phyloP scores from a whole-genome alignment of 83 land plant genomes.

The Thuja plicata region DNA sequence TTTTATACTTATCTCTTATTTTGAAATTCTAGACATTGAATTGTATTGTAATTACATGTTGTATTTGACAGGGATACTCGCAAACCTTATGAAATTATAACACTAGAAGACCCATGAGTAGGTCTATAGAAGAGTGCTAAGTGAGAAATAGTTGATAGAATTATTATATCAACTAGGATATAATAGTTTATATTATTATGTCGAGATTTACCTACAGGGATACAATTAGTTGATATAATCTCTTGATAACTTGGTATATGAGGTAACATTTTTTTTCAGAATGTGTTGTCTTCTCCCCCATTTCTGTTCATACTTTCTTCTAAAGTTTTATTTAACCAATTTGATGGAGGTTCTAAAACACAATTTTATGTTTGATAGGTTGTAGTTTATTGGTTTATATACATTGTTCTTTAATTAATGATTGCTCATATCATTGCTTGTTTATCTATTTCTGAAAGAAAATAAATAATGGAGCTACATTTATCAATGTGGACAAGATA shows the following conservation, averaged over 20 bases:
- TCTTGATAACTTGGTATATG: constrained; percentile 70
- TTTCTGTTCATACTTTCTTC: not conserved
- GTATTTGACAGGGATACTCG: not conserved
- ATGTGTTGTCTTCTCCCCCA: not conserved
- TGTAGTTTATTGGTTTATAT: not conserved
- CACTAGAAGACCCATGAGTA: constrained; percentile 51
- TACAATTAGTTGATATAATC: too few relatives aligned
- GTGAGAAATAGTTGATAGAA: too few relatives aligned
- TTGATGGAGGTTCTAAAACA: not conserved
- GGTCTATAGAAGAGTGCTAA: too few relatives aligned
- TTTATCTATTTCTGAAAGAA: constrained; percentile 16
- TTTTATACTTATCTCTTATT: not conserved
- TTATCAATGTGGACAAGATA: constrained; percentile 72
- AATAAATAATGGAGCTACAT: constrained; percentile 89
- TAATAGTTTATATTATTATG: too few relatives aligned
- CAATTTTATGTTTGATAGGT: not conserved
- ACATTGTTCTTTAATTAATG: not conserved
- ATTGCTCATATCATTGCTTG: not conserved
- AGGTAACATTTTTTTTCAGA: constrained; percentile 29
- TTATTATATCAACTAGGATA: too few relatives aligned
- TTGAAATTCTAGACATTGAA: not conserved
- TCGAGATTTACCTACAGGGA: too few relatives aligned
- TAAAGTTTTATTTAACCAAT: not conserved
- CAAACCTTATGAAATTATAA: too few relatives aligned
- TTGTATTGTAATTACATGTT: not conserved